A percentile compares a stretch with the other conserved stretches of the same genome.
phyloP scores from a whole-genome alignment of 306 rosid genomes.

The Rosa persica region DNA sequence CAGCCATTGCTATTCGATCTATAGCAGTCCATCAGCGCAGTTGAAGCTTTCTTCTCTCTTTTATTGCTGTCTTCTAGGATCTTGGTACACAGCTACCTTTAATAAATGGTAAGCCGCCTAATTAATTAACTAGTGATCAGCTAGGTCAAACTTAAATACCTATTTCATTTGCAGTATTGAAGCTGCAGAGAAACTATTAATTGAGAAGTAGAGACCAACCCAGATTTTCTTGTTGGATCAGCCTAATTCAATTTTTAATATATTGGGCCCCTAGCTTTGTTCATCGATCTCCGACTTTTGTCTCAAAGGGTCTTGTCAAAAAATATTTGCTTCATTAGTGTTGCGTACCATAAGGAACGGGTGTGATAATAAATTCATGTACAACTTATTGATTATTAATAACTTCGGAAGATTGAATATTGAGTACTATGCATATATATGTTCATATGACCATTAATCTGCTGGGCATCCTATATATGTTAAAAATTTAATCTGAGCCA shows the following conservation, averaged over 20 bases:
- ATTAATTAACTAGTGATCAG: neutral
- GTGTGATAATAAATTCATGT: neutral
- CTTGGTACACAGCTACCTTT: constrained; percentile 13
- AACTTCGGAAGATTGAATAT: neutral
- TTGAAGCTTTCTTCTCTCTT: constrained; percentile 26
- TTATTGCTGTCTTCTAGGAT: neutral
- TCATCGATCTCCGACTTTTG: neutral
- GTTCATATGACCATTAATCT: neutral
- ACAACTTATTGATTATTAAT: neutral
- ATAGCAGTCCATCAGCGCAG: constrained; percentile 29
- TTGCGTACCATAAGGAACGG: neutral
- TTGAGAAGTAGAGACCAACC: constrained; percentile 13
- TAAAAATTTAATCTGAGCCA: neutral
- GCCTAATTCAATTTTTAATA: neutral
- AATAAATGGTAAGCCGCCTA: constrained; percentile 23
- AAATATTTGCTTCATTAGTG: neutral
- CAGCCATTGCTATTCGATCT: neutral
- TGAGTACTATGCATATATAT: neutral
- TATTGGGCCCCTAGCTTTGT: constrained; percentile 9
- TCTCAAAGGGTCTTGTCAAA: neutral
- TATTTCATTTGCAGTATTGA: neutral
- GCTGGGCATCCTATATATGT: neutral
- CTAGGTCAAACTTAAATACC: constrained; percentile 9
- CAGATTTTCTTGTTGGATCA: neutral
- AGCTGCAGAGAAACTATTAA: neutral